Evolutionary conservation across 1,284 basidiomycete genomes (phyloP), one percentile per base, ranked within the genome.

Genomic region (Macrocystidia cucumis): DNA sequence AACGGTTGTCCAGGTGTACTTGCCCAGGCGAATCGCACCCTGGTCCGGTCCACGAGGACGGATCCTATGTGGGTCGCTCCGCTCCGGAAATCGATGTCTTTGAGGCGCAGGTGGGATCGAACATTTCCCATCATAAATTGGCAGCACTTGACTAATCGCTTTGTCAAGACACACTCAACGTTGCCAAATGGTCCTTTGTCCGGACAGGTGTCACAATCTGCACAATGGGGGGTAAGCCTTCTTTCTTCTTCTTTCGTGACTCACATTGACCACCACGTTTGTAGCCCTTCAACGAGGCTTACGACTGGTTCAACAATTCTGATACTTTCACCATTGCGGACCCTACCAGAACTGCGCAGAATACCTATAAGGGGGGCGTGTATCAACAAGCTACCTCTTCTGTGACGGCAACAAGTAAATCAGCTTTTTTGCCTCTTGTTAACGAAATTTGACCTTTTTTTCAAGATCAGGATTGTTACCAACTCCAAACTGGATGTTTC

Each of bases 31-130:
- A 86, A 49, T 63, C 64, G 4, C 89, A 91, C 55, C 88, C 89
- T 0, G 89, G 89, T 0, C 88, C 88, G 16, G 59, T 71, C 25
- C 65, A 73, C 41, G 34, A 51, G 9, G 70, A 72, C 44, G 71
- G 86, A 9, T 66, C 77, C 1, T 88, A 71, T 47, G 78, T 84
- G 9, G 88, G 87, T 3, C 67, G 88, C 22, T 58, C 76, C 0
- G 82, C 86, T 0, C 86, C 87, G 0, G 86, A 90, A 56, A 88
- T 90, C 38, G 85, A 89, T 56, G 62, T 88, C 35, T 72, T 89
- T 43, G 85, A 89, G 62, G 84, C 84, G 14, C 67, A 72, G 52
- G 61, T 66, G 40, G 33, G 33, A 29, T 26, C 19, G 9, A 8
- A 9, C 1, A n/a, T n/a, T n/a, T n/a, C n/a, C n/a, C 16, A 4